Base-by-base conservation (phyloP, 805 yeast genomes). In the Millerozyma miso region DNA sequence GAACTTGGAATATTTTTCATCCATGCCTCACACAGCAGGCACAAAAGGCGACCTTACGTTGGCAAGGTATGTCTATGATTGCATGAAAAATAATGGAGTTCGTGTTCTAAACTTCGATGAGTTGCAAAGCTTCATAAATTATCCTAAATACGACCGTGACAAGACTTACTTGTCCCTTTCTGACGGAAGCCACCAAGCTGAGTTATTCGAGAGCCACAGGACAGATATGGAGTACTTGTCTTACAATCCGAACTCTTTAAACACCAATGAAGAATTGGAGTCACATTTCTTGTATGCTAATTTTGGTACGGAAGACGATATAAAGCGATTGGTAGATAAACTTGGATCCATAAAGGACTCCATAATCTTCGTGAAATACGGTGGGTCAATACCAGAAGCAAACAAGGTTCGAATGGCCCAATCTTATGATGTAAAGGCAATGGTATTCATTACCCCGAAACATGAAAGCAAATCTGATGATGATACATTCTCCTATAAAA, bases 21-120 rank as follows among this genome's bases (percentile, higher is more conserved):
- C 85, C 5, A 79, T 88, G 80, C 88, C 96, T 2, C 97, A 89
- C 58, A 63, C 84, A 49, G 80, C 97, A 0, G 98, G 98, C 3
- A 83, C 97, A 2, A 77, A 80, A 13, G 98, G 96, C 15, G 97
- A 88, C 59, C 62, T 80, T 45, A 76, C 91, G 0, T 63, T 89
- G 31, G 82, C 88, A 1, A 71, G 75, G 44, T 88, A 83, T 56
- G 69, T 90, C 13, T 71, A 78, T 46, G 76, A 75, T 18, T 76
- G 77, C 38, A 79, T 85, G 62, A 58, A 62, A 17, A 74, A 79
- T 40, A 78, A 81, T 48, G 85, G 86, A 1, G 47, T 89, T 16
- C 63, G 67, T 20, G 45, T 62, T 2, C 73, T 79, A 4, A 81
- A 79, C 35, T 74, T 78, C 37, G 65, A 69, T 31, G 76, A 73